Percentiles rank a stretch among this genome's conserved stretches.
Conservation (phyloP, 2,329 filamentous ascomycete genomes). For the Xylaria digitata region DNA sequence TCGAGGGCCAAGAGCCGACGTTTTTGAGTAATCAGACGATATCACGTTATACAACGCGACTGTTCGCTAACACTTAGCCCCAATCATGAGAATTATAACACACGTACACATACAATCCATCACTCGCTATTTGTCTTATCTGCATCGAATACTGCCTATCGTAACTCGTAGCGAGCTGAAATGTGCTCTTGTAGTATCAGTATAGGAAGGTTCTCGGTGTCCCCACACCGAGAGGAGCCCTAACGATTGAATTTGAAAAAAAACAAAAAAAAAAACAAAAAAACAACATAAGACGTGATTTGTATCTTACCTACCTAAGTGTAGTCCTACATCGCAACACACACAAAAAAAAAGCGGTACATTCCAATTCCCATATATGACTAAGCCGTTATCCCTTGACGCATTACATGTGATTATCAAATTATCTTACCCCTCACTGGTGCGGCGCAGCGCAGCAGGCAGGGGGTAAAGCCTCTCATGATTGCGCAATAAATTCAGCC, state of each 20-base stretch:
- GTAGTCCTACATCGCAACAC: background rate
- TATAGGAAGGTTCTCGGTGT: background rate
- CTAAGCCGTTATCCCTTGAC: background rate
- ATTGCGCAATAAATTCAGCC: background rate
- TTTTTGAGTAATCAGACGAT: too few species aligned
- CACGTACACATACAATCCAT: background rate
- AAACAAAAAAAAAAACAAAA: background rate
- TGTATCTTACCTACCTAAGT: background rate
- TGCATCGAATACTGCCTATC: too few species aligned
- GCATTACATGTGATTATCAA: constrained; percentile 6
- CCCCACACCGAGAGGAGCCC: constrained; percentile 10
- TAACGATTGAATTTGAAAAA: constrained; percentile 3
- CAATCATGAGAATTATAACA: too few species aligned
- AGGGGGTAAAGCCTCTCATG: background rate
- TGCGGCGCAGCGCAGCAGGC: too few species aligned
- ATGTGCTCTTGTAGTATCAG: background rate
- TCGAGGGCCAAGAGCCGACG: too few species aligned
- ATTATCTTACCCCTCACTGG: constrained; percentile 8
- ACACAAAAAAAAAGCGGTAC: background rate
- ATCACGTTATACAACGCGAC: too few species aligned
- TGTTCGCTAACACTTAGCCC: too few species aligned
- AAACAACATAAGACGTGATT: constrained; percentile 1
- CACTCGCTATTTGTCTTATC: background rate
- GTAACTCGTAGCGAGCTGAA: background rate
- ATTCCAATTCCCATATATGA: background rate